Conservation (phyloP, 2,329 filamentous ascomycete species). For the Scytalidium lignicola region DNA sequence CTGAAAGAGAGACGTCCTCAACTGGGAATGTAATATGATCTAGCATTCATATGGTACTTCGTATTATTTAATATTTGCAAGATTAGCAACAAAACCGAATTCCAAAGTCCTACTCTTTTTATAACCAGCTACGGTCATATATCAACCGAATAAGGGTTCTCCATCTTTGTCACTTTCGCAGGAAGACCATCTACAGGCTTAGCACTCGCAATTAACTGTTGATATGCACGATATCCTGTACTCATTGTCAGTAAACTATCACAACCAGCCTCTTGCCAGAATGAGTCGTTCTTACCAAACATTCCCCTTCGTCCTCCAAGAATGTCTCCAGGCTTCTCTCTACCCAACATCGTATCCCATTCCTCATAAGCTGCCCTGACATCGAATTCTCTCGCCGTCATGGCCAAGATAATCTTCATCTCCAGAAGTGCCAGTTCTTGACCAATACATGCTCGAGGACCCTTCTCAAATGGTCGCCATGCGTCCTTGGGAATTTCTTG, state of each 20-base stretch:
- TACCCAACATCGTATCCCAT: slow-evolving; percentile 13
- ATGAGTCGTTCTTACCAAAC: slow-evolving; percentile 6
- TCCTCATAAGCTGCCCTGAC: slow-evolving; percentile 33
- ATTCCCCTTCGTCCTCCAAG: slow-evolving; percentile 12
- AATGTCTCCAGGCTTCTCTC: slow-evolving; percentile 11
- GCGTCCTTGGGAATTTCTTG: slow-evolving; percentile 31
- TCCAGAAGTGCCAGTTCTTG: slow-evolving; percentile 48
- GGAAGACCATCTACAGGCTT: slow-evolving; percentile 17
- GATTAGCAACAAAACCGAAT: too few relatives aligned
- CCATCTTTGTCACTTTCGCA: slow-evolving; percentile 1
- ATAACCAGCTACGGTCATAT: background rate
- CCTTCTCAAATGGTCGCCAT: slow-evolving; percentile 52
- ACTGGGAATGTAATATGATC: too few relatives aligned
- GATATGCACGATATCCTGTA: slow-evolving; percentile 7
- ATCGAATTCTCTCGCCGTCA: slow-evolving; percentile 41
- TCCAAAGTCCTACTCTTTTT: too few relatives aligned
- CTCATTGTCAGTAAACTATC: background rate
- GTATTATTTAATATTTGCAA: too few relatives aligned
- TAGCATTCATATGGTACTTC: too few relatives aligned
- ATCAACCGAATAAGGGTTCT: background rate
- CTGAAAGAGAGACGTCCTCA: too few relatives aligned
- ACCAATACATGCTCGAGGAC: slow-evolving; percentile 51
- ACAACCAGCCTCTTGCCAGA: background rate
- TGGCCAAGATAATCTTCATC: slow-evolving; percentile 41
- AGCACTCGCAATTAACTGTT: slow-evolving; percentile 13